Conservation (phyloP, 2,329 filamentous ascomycete genomes). For the Colletotrichum tropicale region DNA sequence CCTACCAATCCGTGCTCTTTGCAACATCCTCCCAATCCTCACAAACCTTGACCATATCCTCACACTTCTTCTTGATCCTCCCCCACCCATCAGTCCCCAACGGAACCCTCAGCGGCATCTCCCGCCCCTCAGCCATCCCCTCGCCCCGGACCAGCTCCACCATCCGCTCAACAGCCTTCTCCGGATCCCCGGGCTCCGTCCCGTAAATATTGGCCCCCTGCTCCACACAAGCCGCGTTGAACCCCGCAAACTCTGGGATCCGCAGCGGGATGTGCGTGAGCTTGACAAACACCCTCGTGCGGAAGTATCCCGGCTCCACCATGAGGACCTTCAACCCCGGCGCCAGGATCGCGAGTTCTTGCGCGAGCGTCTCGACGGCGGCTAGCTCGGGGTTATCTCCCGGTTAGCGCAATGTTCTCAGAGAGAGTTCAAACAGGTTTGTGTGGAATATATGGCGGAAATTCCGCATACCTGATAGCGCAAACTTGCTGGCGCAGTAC, state of each 20-base stretch:
- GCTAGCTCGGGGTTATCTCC: constrained; percentile 11
- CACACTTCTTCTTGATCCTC: constrained; percentile 52
- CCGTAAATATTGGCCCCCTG: not conserved
- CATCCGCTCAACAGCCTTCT: constrained; percentile 53
- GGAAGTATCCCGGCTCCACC: constrained; percentile 51
- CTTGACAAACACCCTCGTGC: constrained; percentile 30
- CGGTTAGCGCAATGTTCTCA: not conserved
- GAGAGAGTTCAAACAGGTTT: not conserved
- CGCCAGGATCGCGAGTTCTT: constrained; percentile 26
- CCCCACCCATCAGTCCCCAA: constrained; percentile 58
- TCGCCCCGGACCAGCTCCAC: constrained; percentile 59
- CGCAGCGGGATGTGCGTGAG: not conserved
- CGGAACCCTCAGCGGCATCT: constrained; percentile 51
- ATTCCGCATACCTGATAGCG: constrained; percentile 29
- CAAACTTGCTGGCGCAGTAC: constrained; percentile 36
- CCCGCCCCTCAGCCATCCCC: constrained; percentile 30
- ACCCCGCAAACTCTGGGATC: not conserved
- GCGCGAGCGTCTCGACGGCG: constrained; percentile 34
- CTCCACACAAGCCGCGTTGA: not conserved
- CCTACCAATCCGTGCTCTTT: constrained; percentile 46
- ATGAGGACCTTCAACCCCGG: constrained; percentile 38
- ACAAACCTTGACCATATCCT: constrained; percentile 51
- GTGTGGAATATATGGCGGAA: too few species aligned
- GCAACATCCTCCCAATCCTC: constrained; percentile 53
- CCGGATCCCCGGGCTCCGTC: constrained; percentile 51